phyloP scores from a whole-genome alignment of 2,329 filamentous ascomycete species.

The Helminthosporium solani region DNA sequence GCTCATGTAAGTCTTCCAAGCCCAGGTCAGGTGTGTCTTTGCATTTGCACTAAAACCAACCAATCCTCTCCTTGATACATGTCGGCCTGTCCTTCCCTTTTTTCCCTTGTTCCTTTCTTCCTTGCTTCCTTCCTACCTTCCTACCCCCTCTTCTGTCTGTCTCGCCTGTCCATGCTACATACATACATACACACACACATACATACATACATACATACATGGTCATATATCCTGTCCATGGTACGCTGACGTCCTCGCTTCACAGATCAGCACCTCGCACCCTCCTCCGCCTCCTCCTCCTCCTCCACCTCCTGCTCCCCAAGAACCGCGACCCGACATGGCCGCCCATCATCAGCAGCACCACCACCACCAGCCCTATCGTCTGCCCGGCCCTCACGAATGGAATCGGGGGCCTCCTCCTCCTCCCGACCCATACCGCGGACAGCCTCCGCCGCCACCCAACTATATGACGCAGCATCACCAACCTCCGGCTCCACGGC shows the following conservation, averaged over 20 bases:
- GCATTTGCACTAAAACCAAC: too few relatives aligned
- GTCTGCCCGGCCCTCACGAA: slow-evolving; percentile 49
- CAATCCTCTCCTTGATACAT: too few relatives aligned
- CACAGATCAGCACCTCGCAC: slow-evolving; percentile 34
- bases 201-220: slow-evolving; percentile 9
- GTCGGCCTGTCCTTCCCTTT: too few relatives aligned
- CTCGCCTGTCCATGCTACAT: too few relatives aligned
- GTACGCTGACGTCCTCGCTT: slow-evolving; percentile 16
- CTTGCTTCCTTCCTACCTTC: too few relatives aligned
- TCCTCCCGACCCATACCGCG: slow-evolving; percentile 43
- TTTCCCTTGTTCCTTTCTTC: too few relatives aligned
- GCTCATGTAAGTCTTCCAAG: slow-evolving; percentile 40
- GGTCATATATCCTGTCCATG: slow-evolving; percentile 5
- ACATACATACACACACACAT: slow-evolving; percentile 2
- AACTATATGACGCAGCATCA: slow-evolving; percentile 41
- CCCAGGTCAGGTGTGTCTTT: slow-evolving; percentile 12
- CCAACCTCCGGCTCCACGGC: slow-evolving; percentile 55
- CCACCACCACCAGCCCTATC: slow-evolving; percentile 44
- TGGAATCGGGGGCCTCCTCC: slow-evolving; percentile 46
- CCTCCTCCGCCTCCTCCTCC: slow-evolving; percentile 34
- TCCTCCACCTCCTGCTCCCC: slow-evolving; percentile 33
- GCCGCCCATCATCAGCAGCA: slow-evolving; percentile 47
- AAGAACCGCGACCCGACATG: slow-evolving; percentile 47
- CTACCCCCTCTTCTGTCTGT: too few relatives aligned
- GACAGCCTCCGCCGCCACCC: slow-evolving; percentile 45